Conservation (phyloP, 2,329 filamentous ascomycete genomes). For the Capronia epimyces region DNA sequence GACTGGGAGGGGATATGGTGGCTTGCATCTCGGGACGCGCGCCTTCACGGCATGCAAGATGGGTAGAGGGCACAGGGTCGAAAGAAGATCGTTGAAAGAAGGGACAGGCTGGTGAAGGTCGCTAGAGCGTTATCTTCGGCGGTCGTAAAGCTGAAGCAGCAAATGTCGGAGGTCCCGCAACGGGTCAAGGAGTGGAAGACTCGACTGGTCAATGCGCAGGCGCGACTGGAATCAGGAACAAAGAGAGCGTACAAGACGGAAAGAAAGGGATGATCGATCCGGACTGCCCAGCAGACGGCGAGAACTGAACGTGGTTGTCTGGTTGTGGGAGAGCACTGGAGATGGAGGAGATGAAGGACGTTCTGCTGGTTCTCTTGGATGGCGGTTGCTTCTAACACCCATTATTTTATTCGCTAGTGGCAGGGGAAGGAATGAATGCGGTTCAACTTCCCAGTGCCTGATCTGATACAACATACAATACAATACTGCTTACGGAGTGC, state of each 20-base stretch:
- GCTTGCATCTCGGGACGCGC: conserved; percentile 18
- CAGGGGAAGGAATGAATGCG: no score
- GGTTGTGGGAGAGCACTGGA: background rate
- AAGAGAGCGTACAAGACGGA: background rate
- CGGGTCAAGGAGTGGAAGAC: conserved; percentile 18
- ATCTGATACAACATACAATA: no score
- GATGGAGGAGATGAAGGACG: background rate
- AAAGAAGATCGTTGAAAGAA: background rate
- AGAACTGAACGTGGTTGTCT: background rate
- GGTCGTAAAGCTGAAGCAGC: conserved; percentile 14
- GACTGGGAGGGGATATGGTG: conserved; percentile 15
- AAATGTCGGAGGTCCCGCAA: conserved; percentile 17
- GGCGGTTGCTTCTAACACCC: no score
- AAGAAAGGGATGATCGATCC: background rate
- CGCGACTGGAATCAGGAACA: conserved; percentile 6
- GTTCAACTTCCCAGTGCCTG: no score
- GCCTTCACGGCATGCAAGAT: conserved; percentile 2
- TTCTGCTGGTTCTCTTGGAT: background rate
- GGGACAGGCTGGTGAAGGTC: background rate
- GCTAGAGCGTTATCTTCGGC: background rate
- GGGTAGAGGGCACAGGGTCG: background rate
- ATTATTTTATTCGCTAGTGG: no score
- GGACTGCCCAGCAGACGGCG: conserved; percentile 22
- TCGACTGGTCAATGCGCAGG: conserved; percentile 12
- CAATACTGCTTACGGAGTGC: no score